Evolutionary conservation across 768 basidiomycete genomes (phyloP), one percentile per base, ranked within the genome.

Genomic region (Multifurca ochricompacta): DNA sequence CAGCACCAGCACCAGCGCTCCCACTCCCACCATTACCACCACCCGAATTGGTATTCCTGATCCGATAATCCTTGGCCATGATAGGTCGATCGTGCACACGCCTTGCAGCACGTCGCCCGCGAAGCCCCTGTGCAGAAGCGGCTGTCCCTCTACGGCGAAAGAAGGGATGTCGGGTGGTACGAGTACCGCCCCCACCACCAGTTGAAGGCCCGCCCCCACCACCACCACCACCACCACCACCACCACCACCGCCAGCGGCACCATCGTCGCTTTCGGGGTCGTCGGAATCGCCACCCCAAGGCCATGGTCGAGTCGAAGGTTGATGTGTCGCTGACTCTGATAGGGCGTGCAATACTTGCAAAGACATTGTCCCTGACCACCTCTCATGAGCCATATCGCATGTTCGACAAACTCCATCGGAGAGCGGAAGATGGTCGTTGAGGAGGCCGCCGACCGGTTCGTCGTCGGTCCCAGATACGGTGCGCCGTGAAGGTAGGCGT

Each of bases 331-430:
- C 27, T 57, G 56, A 9, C 6, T 42, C 45, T 56, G 56, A 19
- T 45, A 50, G 1, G 44, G 50, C 0, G 0, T 19, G 13, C 56
- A 57, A 27, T 57, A 57, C 3, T 57, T 52, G 45, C 56, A 57
- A 6, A 30, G 25, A 18, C 56, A 57, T 2, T n/a, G 39, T 5
- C 32, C 51, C 13, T 3, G 11, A 4, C 34, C 1, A 16, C 44
- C 44, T 16, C 28, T 40, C 56, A 57, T 57, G 45, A 60, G 59
- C 59, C 59, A 60, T 16, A 60, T 59, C 3, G 59, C 59, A 16
- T 60, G 59, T 3, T 44, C 47, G 25, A 47, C 59, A 36, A 60
- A 60, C 14, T 60, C 59, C 51, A 42, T 53, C 1, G 59, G 59
- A 0, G 59, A 60, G 14, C 59, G 59, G 36, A 60, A 54, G n/a